Conservation (phyloP, 106 monocot genomes). For the Phalaenopsis aphrodite region DNA sequence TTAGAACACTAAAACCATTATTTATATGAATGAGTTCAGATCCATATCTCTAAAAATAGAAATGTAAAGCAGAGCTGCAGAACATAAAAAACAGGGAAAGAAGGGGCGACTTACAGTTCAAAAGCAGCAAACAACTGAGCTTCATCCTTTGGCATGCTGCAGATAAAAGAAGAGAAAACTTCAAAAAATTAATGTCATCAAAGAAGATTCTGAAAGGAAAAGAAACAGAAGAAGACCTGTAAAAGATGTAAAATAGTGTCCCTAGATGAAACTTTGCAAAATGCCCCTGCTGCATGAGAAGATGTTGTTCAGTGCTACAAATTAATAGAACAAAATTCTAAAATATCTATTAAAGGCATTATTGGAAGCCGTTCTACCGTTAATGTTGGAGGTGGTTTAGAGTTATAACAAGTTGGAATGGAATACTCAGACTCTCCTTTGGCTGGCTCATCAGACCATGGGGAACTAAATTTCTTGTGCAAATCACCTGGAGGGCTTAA, state of each 20-base stretch:
- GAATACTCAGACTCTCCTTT: constrained; percentile 76
- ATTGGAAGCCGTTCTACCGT: constrained; percentile 18
- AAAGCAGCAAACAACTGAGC: constrained; percentile 81
- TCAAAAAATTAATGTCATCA: not conserved
- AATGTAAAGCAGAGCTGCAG: not conserved
- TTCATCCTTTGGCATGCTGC: constrained; percentile 98
- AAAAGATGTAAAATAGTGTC: constrained; percentile 88
- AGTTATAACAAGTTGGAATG: constrained; percentile 71
- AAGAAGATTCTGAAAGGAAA: not conserved
- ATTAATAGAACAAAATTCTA: not conserved
- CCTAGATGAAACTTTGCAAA: constrained; percentile 60
- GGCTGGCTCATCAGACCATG: constrained; percentile 71
- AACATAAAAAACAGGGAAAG: constrained; percentile 24
- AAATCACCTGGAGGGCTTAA: constrained; percentile 70
- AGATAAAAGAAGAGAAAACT: constrained; percentile 1
- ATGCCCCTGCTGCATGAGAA: constrained; percentile 38
- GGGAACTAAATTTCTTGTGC: constrained; percentile 81
- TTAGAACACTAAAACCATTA: no score
- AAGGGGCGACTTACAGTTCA: constrained; percentile 28
- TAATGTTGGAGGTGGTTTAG: constrained; percentile 53
- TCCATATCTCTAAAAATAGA: not conserved
- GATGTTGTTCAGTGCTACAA: constrained; percentile 8
- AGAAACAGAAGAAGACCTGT: constrained; percentile 18
- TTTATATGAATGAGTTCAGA: not conserved
- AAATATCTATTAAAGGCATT: not conserved